These are phyloP conservation scores for Hypoxylon sp. DNA, from an alignment of 2,329 filamentous ascomycete species.

Conservation along the genomic window DNA sequence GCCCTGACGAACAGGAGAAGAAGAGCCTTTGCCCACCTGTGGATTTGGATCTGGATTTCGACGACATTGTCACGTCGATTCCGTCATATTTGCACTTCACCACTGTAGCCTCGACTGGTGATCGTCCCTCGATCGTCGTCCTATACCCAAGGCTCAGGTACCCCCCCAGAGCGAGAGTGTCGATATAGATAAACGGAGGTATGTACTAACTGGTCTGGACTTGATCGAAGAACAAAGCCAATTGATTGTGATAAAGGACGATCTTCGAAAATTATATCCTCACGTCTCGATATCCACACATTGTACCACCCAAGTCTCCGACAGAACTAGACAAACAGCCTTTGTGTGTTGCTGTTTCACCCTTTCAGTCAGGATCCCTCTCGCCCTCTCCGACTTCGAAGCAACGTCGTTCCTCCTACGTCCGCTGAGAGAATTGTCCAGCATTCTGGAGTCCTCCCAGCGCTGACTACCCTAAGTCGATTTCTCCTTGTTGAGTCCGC, in stretches of 20 bases:
- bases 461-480: constrained; percentile 22
- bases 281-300: constrained; percentile 25
- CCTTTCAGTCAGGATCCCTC: constrained; percentile 2
- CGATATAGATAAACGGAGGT: constrained; percentile 32
- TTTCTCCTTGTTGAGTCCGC: constrained; percentile 22
- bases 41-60: constrained; percentile 32
- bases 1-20: constrained; percentile 40
- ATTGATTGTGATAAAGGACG: constrained; percentile 40
- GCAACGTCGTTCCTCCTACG: constrained; percentile 13
- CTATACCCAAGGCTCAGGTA: constrained; percentile 32
- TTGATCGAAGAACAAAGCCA: constrained; percentile 35
- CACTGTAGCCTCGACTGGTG: constrained; percentile 34
- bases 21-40: constrained; percentile 29
- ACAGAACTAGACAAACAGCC: constrained; percentile 29
- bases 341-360: constrained; percentile 35
- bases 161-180: constrained; percentile 9
- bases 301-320: constrained; percentile 20
- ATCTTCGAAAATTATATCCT: constrained; percentile 12
- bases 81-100: constrained; percentile 39
- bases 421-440: neutral
- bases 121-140: constrained; percentile 28
- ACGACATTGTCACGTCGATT: constrained; percentile 30
- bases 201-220: constrained; percentile 32
- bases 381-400: neutral
- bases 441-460: constrained; percentile 15